Conservation (phyloP, 768 basidiomycete species). For the Collybia sp. region DNA sequence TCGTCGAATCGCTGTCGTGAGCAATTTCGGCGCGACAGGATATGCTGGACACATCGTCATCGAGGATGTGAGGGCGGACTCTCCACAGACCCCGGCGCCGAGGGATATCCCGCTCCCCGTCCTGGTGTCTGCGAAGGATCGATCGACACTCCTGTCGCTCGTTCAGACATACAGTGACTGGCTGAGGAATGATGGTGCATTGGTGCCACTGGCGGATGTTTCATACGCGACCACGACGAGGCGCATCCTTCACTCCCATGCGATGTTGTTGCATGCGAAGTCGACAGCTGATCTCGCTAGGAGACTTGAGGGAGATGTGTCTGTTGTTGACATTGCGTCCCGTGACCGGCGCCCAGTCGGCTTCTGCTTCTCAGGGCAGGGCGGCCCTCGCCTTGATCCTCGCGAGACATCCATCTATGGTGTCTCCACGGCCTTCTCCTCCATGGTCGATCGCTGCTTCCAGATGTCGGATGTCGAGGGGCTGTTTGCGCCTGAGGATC, state of each 20-base stretch:
- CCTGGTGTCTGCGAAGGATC: conserved; percentile 2
- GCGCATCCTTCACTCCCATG: conserved; percentile 1
- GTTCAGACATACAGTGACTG: conserved; percentile 1
- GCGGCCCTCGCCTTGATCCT: conserved; percentile 4
- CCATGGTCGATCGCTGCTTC: conserved; percentile 3
- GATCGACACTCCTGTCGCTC: background rate
- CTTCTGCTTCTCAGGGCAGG: conserved; percentile 6
- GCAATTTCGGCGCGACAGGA: conserved; percentile 4
- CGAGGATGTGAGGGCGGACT: background rate
- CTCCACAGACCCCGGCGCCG: background rate
- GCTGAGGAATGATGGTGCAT: background rate
- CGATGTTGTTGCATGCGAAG: background rate
- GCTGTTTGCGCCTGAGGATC: conserved; percentile 1
- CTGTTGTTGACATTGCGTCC: background rate
- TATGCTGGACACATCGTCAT: conserved; percentile 5
- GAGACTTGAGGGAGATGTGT: background rate
- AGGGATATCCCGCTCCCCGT: background rate
- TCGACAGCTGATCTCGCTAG: conserved; percentile 1
- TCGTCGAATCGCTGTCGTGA: conserved; percentile 3
- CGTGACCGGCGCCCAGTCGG: background rate
- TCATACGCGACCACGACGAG: conserved; percentile 2
- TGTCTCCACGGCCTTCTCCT: conserved; percentile 1
- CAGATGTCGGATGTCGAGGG: background rate
- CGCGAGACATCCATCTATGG: conserved; percentile 1
- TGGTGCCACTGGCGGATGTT: background rate